Percentiles rank a stretch among this genome's conserved stretches.
These are phyloP conservation scores for Cladophialophora exuberans DNA, from an alignment of 2,329 filamentous ascomycete genomes.

Conservation along the genomic window DNA sequence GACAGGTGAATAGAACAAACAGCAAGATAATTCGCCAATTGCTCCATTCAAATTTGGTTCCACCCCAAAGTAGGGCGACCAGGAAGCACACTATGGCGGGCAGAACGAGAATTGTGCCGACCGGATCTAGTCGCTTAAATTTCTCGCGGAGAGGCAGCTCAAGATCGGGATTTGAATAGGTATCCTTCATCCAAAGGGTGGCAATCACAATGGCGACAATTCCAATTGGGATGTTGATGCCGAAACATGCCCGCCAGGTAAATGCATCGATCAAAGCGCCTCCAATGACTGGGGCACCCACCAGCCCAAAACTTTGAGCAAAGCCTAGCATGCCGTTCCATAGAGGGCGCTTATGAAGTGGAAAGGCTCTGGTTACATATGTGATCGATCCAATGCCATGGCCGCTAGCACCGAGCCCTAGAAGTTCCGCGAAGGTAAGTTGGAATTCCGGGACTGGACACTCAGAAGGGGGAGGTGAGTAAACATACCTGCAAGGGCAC, in stretches of 20 bases:
- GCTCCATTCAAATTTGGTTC: slow-evolving; percentile 40
- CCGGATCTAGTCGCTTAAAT: slow-evolving; percentile 38
- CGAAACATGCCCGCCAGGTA: slow-evolving; percentile 44
- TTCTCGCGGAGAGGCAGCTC: slow-evolving; percentile 34
- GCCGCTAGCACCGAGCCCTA: slow-evolving; percentile 35
- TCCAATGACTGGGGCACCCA: slow-evolving; percentile 40
- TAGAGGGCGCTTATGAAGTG: slow-evolving; percentile 36
- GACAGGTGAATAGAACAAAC: slow-evolving; percentile 37
- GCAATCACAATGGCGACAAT: slow-evolving; percentile 34
- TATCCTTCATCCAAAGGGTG: slow-evolving; percentile 34
- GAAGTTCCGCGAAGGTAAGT: no score
- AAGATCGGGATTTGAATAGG: slow-evolving; percentile 18
- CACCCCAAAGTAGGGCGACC: slow-evolving; percentile 41
- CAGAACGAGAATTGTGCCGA: slow-evolving; percentile 40
- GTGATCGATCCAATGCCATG: slow-evolving; percentile 29
- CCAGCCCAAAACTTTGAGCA: slow-evolving; percentile 35
- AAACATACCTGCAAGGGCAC: not conserved
- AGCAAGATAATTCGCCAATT: slow-evolving; percentile 36
- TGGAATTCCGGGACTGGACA: no score
- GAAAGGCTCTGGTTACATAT: slow-evolving; percentile 30
- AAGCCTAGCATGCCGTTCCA: slow-evolving; percentile 34
- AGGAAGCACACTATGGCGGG: slow-evolving; percentile 36
- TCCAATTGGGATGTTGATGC: slow-evolving; percentile 51
- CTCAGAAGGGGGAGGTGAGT: not conserved
- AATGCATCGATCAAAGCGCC: slow-evolving; percentile 40